Conservation (phyloP, 352 stramenopile genomes). For the Plasmopara viticola region DNA sequence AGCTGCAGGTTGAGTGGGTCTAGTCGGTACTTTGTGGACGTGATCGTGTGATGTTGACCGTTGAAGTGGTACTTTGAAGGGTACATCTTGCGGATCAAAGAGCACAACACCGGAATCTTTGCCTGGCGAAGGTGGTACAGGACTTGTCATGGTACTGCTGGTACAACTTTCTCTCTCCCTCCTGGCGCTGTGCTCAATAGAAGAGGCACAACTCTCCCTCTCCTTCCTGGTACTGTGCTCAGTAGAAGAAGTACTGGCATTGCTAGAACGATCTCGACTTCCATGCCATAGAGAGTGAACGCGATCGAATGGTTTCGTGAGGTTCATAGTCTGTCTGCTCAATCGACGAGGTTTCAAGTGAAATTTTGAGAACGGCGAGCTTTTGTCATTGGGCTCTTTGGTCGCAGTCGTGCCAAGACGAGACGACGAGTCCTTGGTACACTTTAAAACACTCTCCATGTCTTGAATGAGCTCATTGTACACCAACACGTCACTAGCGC, state of each 20-base stretch:
- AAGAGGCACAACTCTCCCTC: conserved; percentile 3
- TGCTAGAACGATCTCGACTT: conserved; percentile 18
- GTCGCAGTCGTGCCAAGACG: too few relatives aligned
- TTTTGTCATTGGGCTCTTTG: conserved; percentile 8
- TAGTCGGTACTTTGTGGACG: conserved; percentile 8
- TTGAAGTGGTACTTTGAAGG: conserved; percentile 7
- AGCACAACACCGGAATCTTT: conserved; percentile 33
- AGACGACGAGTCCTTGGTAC: too few relatives aligned
- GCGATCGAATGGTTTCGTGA: conserved; percentile 21
- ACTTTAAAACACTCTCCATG: conserved; percentile 34
- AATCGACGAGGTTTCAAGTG: conserved; percentile 20
- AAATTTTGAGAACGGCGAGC: conserved; percentile 10
- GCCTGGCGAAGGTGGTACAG: conserved; percentile 10
- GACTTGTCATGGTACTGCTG: conserved; percentile 11
- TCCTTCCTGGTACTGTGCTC: too few relatives aligned
- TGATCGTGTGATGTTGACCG: conserved; percentile 20
- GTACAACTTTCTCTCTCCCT: conserved; percentile 7
- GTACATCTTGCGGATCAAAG: conserved; percentile 40
- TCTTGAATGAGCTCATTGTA: conserved; percentile 67
- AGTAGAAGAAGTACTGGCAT: conserved; percentile 3
- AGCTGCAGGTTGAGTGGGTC: conserved; percentile 13
- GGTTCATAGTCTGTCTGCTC: conserved; percentile 9
- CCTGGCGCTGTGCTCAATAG: conserved; percentile 7
- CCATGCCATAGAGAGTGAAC: conserved; percentile 25
- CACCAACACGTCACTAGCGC: conserved; percentile 44